Conservation (phyloP, 805 yeast genomes). For the Metschnikowia vanudenii region DNA sequence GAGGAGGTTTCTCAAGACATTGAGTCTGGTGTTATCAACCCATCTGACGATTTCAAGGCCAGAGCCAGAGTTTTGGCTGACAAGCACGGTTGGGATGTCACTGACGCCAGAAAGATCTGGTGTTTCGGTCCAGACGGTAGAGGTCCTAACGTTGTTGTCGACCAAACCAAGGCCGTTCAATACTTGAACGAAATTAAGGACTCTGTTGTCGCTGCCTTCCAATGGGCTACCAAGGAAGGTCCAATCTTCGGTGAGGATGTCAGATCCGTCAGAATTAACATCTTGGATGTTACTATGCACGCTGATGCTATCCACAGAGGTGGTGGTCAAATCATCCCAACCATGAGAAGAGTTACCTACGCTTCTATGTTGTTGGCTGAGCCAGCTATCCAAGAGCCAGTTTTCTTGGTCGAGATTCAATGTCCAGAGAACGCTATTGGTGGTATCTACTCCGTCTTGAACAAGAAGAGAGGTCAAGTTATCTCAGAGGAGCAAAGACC, state of each 20-base stretch:
- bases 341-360: slow-evolving; percentile 99
- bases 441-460: slow-evolving; percentile 99
- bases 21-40: slow-evolving; percentile 86
- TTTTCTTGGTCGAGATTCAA: slow-evolving; percentile 98
- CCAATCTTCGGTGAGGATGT: slow-evolving; percentile 95
- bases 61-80: slow-evolving; percentile 99
- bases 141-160: slow-evolving; percentile 98
- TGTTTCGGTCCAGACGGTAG: slow-evolving; percentile 99
- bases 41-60: slow-evolving; percentile 97
- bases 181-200: slow-evolving; percentile 99
- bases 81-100: slow-evolving; percentile 98
- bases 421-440: slow-evolving; percentile 99
- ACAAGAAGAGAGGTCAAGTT: slow-evolving; percentile 99
- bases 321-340: slow-evolving; percentile 99
- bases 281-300: slow-evolving; percentile 97
- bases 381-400: slow-evolving; percentile 99
- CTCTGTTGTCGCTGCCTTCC: slow-evolving; percentile 99
- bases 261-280: slow-evolving; percentile 96
- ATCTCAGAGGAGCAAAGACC: slow-evolving; percentile 99
- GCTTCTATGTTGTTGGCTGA: slow-evolving; percentile 97
- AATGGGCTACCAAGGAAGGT: slow-evolving; percentile 99
- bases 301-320: slow-evolving; percentile 99
- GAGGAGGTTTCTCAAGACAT: slow-evolving; percentile 93
- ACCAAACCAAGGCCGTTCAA: slow-evolving; percentile 99
- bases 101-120: slow-evolving; percentile 99